Percentiles rank a stretch among this genome's conserved stretches.
Conservation (phyloP, 139 green algal species). For the Zygnema cylindricum region DNA sequence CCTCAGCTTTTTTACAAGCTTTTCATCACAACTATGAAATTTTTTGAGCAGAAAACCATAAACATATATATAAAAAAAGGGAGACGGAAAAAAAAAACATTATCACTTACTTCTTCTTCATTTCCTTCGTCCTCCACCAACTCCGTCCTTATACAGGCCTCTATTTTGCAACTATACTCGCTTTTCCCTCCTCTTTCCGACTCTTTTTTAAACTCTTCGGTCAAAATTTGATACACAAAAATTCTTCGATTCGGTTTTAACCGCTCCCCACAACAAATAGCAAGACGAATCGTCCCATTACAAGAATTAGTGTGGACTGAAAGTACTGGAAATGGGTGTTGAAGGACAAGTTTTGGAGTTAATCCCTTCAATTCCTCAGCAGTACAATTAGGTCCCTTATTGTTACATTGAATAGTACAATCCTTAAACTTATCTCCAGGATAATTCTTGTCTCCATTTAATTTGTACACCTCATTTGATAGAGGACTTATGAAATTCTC, state of each 20-base stretch:
- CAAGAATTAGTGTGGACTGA: neutral
- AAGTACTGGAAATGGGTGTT: neutral
- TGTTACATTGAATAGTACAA: no score
- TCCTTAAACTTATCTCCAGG: no score
- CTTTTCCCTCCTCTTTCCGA: neutral
- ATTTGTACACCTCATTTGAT: no score
- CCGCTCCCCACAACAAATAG: neutral
- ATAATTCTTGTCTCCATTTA: no score
- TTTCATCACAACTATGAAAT: no score
- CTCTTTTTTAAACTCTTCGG: neutral
- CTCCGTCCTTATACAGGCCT: neutral
- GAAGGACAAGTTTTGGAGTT: neutral
- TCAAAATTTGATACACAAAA: neutral
- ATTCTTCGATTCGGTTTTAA: neutral
- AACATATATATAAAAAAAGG: no score
- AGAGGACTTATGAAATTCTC: no score
- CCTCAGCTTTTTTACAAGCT: no score
- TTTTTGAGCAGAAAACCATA: no score
- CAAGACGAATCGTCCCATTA: neutral
- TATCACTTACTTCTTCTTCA: neutral
- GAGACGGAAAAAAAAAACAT: no score
- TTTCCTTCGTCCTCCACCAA: neutral
- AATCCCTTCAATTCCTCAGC: neutral
- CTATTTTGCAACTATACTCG: neutral
- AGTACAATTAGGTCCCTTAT: no score